These are phyloP conservation scores for Alternaria atra DNA, from an alignment of 2,329 filamentous ascomycete species.

Conservation along the genomic window DNA sequence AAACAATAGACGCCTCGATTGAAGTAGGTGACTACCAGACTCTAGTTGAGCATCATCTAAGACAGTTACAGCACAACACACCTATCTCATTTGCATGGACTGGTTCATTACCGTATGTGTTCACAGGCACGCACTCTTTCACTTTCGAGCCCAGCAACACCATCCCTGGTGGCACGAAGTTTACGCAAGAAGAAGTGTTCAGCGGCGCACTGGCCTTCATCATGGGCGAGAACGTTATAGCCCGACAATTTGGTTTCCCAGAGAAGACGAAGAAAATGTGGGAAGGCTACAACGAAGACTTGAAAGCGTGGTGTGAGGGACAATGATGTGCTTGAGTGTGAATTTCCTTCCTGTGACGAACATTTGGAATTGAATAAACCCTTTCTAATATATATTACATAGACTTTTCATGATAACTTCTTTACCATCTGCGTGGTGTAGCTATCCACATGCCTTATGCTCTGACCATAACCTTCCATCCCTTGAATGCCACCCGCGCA, in stretches of 20 bases:
- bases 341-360: neutral
- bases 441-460: constrained; percentile 19
- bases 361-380: neutral
- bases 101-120: constrained; percentile 22
- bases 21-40: constrained; percentile 6
- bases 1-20: constrained; percentile 15
- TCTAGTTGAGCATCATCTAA: neutral
- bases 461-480: constrained; percentile 36
- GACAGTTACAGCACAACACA: constrained; percentile 16
- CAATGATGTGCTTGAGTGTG: neutral
- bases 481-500: constrained; percentile 37
- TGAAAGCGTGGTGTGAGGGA: constrained; percentile 25
- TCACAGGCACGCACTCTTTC: constrained; percentile 30
- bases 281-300: constrained; percentile 22
- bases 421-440: neutral
- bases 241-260: constrained; percentile 13
- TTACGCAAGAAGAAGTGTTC: constrained; percentile 32
- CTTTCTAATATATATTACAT: neutral
- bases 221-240: constrained; percentile 23
- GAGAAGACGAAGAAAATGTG: constrained; percentile 24
- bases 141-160: constrained; percentile 18
- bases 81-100: constrained; percentile 22
- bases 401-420: neutral
- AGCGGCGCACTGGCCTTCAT: constrained; percentile 24
- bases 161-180: constrained; percentile 23